Evolutionary conservation across 305 asterid genomes (phyloP).

Genomic region (Solanum hybrid): DNA sequence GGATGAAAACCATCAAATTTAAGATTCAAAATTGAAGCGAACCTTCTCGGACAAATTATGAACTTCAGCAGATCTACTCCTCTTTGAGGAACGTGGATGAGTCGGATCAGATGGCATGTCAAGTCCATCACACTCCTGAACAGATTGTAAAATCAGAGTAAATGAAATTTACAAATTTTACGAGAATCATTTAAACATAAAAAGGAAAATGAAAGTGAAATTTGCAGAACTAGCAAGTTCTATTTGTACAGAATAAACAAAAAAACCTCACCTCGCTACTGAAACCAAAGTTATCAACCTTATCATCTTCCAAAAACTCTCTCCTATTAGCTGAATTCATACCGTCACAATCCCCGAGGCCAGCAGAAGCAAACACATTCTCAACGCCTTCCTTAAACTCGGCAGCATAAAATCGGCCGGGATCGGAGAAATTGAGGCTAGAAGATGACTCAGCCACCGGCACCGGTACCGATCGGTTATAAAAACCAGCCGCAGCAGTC

Average conservation of each 20-base stretch:
- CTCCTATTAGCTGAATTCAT: constrained; percentile 16
- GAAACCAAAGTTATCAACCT: constrained; percentile 4
- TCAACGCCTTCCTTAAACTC: constrained; percentile 34
- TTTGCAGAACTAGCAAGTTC: background rate
- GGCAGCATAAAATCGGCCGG: constrained; percentile 26
- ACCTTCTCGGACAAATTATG: constrained; percentile 98
- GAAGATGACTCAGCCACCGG: constrained; percentile 40
- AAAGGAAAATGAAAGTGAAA: background rate
- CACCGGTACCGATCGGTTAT: constrained; percentile 19
- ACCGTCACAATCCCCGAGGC: constrained; percentile 24
- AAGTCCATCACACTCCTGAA: constrained; percentile 51
- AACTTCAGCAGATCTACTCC: constrained; percentile 88
- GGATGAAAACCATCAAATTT: background rate
- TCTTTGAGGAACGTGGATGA: constrained; percentile 63
- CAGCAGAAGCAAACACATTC: constrained; percentile 25
- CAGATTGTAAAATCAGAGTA: background rate
- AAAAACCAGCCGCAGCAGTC: constrained; percentile 24
- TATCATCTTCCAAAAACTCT: constrained; percentile 6
- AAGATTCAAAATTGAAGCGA: constrained; percentile 3
- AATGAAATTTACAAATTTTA: background rate
- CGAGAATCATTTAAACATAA: background rate
- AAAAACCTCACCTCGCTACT: background rate
- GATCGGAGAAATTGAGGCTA: constrained; percentile 63
- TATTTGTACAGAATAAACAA: background rate
- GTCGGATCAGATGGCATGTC: constrained; percentile 27